phyloP scores from a whole-genome alignment of 371 early-diverging fungal species.

The Sporodiniella umbellata region DNA sequence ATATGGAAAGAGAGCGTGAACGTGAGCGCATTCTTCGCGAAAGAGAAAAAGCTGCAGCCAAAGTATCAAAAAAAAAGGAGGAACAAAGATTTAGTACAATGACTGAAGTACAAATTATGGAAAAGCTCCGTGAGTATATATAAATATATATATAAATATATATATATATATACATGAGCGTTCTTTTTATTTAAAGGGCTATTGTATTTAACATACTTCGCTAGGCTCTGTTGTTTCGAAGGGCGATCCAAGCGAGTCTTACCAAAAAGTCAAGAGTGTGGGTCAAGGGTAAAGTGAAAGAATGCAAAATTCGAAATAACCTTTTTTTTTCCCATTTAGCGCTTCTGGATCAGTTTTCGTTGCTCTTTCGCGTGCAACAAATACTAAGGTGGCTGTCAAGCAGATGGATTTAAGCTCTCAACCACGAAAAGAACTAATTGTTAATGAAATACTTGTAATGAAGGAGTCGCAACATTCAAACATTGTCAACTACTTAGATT shows the following conservation, averaged over 20 bases:
- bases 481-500: slow-evolving; percentile 92
- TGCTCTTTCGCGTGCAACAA: slow-evolving; percentile 65
- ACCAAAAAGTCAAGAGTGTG: slow-evolving; percentile 88
- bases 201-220: no score
- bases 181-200: no score
- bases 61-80: slow-evolving; percentile 50
- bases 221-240: slow-evolving; percentile 70
- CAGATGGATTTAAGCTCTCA: slow-evolving; percentile 94
- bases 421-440: slow-evolving; percentile 91
- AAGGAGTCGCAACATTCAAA: slow-evolving; percentile 92
- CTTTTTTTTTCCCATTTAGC: no score
- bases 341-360: slow-evolving; percentile 96
- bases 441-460: slow-evolving; percentile 96
- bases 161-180: no score
- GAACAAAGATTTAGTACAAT: slow-evolving; percentile 78
- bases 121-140: slow-evolving; percentile 59
- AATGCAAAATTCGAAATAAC: not conserved
- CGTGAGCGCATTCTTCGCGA: slow-evolving; percentile 31
- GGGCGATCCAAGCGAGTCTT: slow-evolving; percentile 83
- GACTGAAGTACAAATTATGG: slow-evolving; percentile 92
- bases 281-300: slow-evolving; percentile 83
- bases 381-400: slow-evolving; percentile 90
- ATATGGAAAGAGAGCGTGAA: slow-evolving; percentile 23
- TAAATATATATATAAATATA: no score
- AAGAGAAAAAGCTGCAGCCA: slow-evolving; percentile 35